A percentile compares a stretch with the other conserved stretches of the same genome.
Conservation (phyloP, 2,329 filamentous ascomycete species). For the Calonectria pteridis region DNA sequence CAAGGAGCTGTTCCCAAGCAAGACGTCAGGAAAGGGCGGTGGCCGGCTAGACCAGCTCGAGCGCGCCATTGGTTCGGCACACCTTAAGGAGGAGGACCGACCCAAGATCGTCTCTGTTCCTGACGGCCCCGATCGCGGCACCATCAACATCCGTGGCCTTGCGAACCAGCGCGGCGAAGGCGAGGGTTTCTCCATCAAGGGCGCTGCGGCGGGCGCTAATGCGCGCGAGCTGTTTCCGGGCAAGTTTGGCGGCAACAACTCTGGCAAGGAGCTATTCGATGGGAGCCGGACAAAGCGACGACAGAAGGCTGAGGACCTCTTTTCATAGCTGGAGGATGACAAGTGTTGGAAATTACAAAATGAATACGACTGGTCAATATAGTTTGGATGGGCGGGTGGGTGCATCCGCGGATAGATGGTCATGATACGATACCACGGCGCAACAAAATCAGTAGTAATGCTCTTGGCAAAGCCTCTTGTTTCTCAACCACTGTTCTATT, state of each 20-base stretch:
- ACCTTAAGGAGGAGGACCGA: constrained; percentile 53
- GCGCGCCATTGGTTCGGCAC: constrained; percentile 53
- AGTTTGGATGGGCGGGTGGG: constrained; percentile 23
- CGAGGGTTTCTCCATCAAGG: constrained; percentile 75
- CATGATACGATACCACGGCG: constrained; percentile 46
- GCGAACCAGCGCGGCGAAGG: constrained; percentile 60
- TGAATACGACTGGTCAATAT: constrained; percentile 12
- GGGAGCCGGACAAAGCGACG: constrained; percentile 64
- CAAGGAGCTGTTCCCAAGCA: constrained; percentile 57
- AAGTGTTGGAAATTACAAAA: neutral
- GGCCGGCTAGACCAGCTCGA: constrained; percentile 55
- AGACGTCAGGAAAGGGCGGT: constrained; percentile 39
- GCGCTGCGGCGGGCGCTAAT: constrained; percentile 61
- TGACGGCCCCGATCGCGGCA: constrained; percentile 53
- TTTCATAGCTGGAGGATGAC: constrained; percentile 59
- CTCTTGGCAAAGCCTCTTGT: constrained; percentile 15
- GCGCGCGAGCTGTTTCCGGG: constrained; percentile 77
- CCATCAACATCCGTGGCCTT: constrained; percentile 72
- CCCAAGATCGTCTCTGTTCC: constrained; percentile 71
- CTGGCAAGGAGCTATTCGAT: constrained; percentile 78
- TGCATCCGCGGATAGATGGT: constrained; percentile 35
- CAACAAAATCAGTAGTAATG: constrained; percentile 34
- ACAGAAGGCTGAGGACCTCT: constrained; percentile 80
- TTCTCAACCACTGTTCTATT: neutral
- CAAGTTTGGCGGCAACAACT: constrained; percentile 68